Percentiles rank a stretch among this genome's conserved stretches.
phyloP scores from a whole-genome alignment of 306 rosid species.

The Cucurbita maxima region DNA sequence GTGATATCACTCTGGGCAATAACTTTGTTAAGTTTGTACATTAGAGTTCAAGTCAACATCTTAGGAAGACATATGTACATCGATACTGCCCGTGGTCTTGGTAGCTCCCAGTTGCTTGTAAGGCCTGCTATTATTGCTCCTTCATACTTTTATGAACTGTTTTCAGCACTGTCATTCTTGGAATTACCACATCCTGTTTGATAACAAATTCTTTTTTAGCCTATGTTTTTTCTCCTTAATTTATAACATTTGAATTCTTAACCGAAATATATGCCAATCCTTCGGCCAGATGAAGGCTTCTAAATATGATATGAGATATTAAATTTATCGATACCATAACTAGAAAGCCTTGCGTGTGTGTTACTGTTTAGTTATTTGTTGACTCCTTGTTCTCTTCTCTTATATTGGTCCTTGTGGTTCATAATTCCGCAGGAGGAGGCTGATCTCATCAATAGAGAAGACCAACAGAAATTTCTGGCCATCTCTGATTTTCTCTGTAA shows the following conservation, averaged over 20 bases:
- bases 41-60: conserved; percentile 93
- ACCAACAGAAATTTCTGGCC: conserved; percentile 74
- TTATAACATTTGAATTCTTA: too few relatives aligned
- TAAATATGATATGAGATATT: neutral
- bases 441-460: conserved; percentile 51
- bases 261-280: neutral
- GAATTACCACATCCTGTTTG: neutral
- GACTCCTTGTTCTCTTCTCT: neutral
- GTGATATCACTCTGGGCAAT: conserved; percentile 69
- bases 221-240: neutral
- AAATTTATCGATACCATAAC: neutral
- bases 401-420: neutral
- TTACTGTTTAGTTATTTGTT: neutral
- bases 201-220: neutral
- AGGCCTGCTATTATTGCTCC: conserved; percentile 14
- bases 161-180: neutral
- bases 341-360: neutral
- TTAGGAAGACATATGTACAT: conserved; percentile 87
- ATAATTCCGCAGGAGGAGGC: conserved; percentile 49
- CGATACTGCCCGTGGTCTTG: conserved; percentile 67
- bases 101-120: conserved; percentile 42
- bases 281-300: neutral
- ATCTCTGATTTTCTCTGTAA: conserved; percentile 63
- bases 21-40: conserved; percentile 68
- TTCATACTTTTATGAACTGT: neutral